Percentiles rank a stretch among this genome's conserved stretches.
Conservation (phyloP, 83 land plant genomes). For the Isoetes engelmannii region DNA sequence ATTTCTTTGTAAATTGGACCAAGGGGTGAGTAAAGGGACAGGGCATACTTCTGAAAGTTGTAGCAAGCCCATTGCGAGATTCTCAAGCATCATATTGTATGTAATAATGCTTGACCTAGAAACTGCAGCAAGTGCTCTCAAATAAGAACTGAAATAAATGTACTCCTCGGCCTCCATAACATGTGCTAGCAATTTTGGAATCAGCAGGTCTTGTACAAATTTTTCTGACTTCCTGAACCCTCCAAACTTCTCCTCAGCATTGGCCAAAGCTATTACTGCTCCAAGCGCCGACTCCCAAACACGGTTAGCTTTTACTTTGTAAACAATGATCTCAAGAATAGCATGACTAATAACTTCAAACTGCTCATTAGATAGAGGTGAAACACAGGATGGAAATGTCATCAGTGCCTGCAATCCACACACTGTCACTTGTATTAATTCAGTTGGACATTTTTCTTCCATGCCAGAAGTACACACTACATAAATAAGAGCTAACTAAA, state of each 20-base stretch:
- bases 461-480: too few relatives aligned
- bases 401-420: slow-evolving; percentile 32
- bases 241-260: slow-evolving; percentile 14
- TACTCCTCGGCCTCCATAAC: slow-evolving; percentile 5
- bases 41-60: too few relatives aligned
- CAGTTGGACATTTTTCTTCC: not conserved
- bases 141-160: not conserved
- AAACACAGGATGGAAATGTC: slow-evolving; percentile 23
- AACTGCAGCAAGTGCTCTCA: slow-evolving; percentile 18
- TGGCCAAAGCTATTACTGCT: slow-evolving; percentile 10
- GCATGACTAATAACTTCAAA: slow-evolving; percentile 5
- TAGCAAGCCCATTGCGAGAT: not conserved
- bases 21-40: too few relatives aligned
- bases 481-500: too few relatives aligned
- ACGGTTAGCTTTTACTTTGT: not conserved
- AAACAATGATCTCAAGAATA: slow-evolving; percentile 7
- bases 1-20: too few relatives aligned
- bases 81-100: not conserved
- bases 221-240: not conserved
- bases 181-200: slow-evolving; percentile 13
- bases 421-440: slow-evolving; percentile 26
- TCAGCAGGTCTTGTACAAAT: slow-evolving; percentile 5
- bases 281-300: slow-evolving; percentile 12
- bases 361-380: slow-evolving; percentile 21
- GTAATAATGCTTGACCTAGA: slow-evolving; percentile 8